Evolutionary conservation across 179 eudicot genomes (phyloP), one percentile per base, ranked within the genome.

Genomic region (Pouteria campechiana): DNA sequence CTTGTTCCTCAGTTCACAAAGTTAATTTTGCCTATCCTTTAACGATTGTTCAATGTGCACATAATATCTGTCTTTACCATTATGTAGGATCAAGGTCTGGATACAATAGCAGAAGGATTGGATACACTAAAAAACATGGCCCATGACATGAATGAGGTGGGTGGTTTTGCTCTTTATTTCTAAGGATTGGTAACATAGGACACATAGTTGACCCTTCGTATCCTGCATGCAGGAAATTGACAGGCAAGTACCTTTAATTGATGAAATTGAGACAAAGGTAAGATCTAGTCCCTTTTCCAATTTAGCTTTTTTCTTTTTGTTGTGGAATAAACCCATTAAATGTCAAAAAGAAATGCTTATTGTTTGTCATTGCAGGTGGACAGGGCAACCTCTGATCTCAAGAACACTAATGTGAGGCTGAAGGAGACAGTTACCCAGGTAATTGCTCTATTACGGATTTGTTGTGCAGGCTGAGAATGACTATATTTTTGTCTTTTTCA

Each of bases 51-150:
- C 4, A 52, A 30, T 44, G 23, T 44, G 28, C 29, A 16, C 50
- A 1, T 55, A 8, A 17, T n/a, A 3, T 25, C 27, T 20, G 13
- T 6, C 24, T 58, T 18, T 19, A 24, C 19, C 33, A 3, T 30
- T n/a, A 6, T 44, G 37, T 56, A 90, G 96, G 94, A 92, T 52
- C 81, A 92, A 92, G 99, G 99, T 24, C 41, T 92, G 63, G 99
- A 92, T n/a, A 46, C 83, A 61, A 87, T 92, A 60, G 65, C 92
- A 56, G 99, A 92, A 73, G 99, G 99, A 34, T 62, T 92, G 64
- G 99, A 78, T 63, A 92, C 96, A 25, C 52, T 92, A 65, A 92
- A 88, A 68, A 78, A 72, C 62, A 87, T 92, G 99, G 99, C 99
- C 22, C 75, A 72, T 29, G 96, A 92, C 66, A 92, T 92, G 94